These are phyloP conservation scores for Rhodotorula sp. DNA, from an alignment of 1,284 basidiomycete genomes.

Conservation along the genomic window DNA sequence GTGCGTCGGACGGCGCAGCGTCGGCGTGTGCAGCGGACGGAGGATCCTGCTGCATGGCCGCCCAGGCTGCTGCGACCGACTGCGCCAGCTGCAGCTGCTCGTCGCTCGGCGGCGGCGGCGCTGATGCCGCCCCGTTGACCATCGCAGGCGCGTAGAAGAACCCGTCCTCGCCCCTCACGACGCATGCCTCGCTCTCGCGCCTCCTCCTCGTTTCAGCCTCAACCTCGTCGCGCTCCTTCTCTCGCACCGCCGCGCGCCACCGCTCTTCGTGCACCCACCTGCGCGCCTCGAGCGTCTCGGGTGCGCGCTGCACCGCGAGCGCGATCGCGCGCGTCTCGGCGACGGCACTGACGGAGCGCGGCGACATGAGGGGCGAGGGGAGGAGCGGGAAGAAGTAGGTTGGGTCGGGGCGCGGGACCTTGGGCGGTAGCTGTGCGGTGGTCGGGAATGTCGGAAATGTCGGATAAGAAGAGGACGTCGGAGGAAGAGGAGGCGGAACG, in stretches of 20 bases:
- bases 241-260: background rate
- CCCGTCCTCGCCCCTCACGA: too few species aligned
- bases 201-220: background rate
- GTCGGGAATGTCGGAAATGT: background rate
- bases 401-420: background rate
- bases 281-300: background rate
- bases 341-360: background rate
- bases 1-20: background rate
- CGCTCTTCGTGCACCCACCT: constrained; percentile 4
- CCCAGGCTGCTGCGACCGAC: too few species aligned
- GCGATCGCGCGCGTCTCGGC: background rate
- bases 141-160: too few species aligned
- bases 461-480: background rate
- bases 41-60: background rate
- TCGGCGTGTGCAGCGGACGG: background rate
- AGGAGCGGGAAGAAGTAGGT: constrained; percentile 11
- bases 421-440: background rate
- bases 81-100: too few species aligned
- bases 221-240: background rate
- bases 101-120: too few species aligned
- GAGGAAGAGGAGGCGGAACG: too few species aligned
- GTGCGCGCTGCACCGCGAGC: background rate
- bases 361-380: constrained; percentile 8
- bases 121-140: too few species aligned
- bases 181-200: background rate